phyloP scores from a whole-genome alignment of 2,329 filamentous ascomycete species.

The Peltaster fructicola region DNA sequence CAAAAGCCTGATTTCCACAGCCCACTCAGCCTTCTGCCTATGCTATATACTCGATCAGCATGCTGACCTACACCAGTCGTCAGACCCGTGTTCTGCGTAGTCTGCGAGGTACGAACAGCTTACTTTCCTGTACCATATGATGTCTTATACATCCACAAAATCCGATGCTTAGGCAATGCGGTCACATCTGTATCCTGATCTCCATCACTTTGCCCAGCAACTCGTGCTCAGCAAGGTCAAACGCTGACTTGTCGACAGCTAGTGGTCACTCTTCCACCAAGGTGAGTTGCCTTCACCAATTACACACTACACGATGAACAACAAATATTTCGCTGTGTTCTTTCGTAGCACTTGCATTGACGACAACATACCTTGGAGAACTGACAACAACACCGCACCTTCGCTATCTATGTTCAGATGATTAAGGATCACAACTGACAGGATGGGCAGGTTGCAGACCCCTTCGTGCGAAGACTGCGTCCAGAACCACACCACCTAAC shows the following conservation, averaged over 20 bases:
- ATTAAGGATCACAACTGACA: no score
- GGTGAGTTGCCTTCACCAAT: constrained; percentile 1
- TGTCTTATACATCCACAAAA: no score
- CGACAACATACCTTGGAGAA: constrained; percentile 48
- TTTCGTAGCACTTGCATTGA: constrained; percentile 42
- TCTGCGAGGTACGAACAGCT: no score
- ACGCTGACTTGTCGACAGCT: constrained; percentile 3
- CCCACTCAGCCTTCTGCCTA: constrained; percentile 1
- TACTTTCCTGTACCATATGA: neutral
- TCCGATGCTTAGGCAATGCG: constrained; percentile 1
- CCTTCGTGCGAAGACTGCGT: no score
- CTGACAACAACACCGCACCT: constrained; percentile 28
- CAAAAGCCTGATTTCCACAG: constrained; percentile 5
- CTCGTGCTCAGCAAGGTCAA: neutral
- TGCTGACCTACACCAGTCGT: no score
- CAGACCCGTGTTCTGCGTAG: no score
- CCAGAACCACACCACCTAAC: no score
- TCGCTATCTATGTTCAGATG: neutral
- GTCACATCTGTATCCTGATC: neutral
- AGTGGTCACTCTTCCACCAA: constrained; percentile 1
- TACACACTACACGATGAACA: constrained; percentile 35
- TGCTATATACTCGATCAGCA: no score
- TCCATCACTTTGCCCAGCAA: neutral
- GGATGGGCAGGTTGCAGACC: no score
- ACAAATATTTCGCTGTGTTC: constrained; percentile 45